phyloP scores from a whole-genome alignment of 441 rosid genomes.

The Populus hybrid region DNA sequence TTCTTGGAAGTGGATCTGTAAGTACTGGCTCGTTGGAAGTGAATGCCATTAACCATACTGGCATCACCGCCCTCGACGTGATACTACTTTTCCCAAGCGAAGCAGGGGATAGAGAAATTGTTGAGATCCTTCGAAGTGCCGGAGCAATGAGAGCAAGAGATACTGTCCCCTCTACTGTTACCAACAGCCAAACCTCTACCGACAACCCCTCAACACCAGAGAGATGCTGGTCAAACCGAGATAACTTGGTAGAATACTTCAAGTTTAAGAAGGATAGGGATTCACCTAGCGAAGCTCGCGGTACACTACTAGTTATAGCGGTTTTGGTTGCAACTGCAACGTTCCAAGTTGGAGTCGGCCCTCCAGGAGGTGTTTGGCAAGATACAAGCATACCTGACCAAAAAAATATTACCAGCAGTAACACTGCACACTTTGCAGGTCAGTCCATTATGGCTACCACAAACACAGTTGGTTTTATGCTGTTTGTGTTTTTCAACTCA shows the following conservation, averaged over 20 bases:
- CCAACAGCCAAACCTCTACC: background rate
- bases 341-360: background rate
- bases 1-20: background rate
- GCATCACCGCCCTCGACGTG: slow-evolving; percentile 5
- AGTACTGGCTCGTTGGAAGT: background rate
- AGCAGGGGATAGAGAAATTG: slow-evolving; percentile 6
- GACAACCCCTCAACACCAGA: slow-evolving; percentile 12
- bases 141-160: background rate
- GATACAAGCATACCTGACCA: slow-evolving; percentile 20
- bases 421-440: slow-evolving; percentile 31
- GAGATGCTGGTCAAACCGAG: slow-evolving; percentile 11
- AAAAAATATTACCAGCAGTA: slow-evolving; percentile 5
- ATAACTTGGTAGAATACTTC: slow-evolving; percentile 39
- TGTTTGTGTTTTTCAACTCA: slow-evolving; percentile 34
- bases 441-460: slow-evolving; percentile 33
- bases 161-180: background rate
- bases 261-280: slow-evolving; percentile 45
- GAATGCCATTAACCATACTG: background rate
- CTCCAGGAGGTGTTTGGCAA: slow-evolving; percentile 52
- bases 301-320: background rate
- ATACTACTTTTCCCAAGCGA: slow-evolving; percentile 9
- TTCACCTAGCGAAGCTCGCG: slow-evolving; percentile 33
- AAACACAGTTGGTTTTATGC: slow-evolving; percentile 16
- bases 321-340: slow-evolving; percentile 7
- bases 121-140: slow-evolving; percentile 1